Evolutionary conservation across 805 yeast species (phyloP), one percentile per base, ranked within the genome.

Genomic region (Vanderwaltozyma polyspora): DNA sequence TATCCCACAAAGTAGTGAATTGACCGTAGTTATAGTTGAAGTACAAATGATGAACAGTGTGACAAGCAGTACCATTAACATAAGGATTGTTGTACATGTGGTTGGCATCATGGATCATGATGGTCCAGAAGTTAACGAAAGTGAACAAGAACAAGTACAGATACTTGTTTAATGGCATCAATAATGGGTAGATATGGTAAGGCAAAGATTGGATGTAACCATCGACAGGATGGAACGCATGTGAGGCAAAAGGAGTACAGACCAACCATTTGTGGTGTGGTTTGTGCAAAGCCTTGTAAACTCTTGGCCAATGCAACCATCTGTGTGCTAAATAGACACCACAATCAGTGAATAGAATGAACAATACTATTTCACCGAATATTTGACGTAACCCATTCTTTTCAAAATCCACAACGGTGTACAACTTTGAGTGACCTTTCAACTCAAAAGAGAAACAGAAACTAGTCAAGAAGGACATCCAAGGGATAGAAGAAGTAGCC

Each of bases 241-340:
- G 96, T 6, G 95, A 84, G 0, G 98, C 97, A 64, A 80, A 91
- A 27, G 98, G 98, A 7, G 98, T 89, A 41, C 97, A 89, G 28
- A 89, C 95, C 47, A 89, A 76, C 98, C 98, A 89, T 64, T 91
- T 91, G 71, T 89, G 98, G 61, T 89, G 98, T 11, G 96, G 96
- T 64, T 89, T 89, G 66, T 89, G 98, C 42, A 91, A 65, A 17
- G 51, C 57, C 66, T 80, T 87, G 72, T 89, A 89, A 28, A 91
- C 79, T 13, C 67, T 47, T 15, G 95, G 96, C 84, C 89, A 84
- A 60, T 89, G 98, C 52, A 89, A 70, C 72, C 83, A 73, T 56
- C 97, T 76, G 64, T 89, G 98, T 48, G 86, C 79, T 52, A 80
- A 68, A 59, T 89, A 89, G 51, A 89, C 86, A 36, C 89, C 81